Base-by-base conservation (phyloP, 23 red algal species). In the Rhodosorus marinus region DNA sequence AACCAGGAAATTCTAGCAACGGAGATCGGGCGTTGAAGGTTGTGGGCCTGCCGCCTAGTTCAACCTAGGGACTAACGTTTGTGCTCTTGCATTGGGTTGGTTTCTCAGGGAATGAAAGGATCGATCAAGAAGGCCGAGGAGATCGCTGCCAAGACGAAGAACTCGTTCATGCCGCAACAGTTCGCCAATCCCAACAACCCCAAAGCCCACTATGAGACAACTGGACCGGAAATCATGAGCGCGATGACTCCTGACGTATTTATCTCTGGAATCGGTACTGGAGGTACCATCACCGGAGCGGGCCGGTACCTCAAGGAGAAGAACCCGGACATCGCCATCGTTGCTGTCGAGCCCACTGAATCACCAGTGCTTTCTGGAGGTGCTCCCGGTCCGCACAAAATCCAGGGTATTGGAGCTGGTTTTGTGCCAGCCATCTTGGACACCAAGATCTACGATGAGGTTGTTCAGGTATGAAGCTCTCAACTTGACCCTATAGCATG, bases 101-200 rank as follows among this genome's bases (percentile, higher is more conserved):
- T n/a, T n/a, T n/a, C 74, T 5, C 75, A 81, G 47, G 84, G 84
- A 22, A 93, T 93, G 84, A 93, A 93, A 60, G 84, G 75, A 34
- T 67, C 84, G 22, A 76, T 93, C 11, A 26, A 49, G 30, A 93
- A 81, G 65, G 84, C 84, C 4, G 84, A 93, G 65, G 27, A 81
- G 56, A 64, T 93, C 41, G 51, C 64, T 20, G 62, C 51, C 19
- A 31, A 74, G 20, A 74, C 64, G 1, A 54, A 54, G 0, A 24
- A 74, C 31, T 74, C 68, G 5, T 74, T 61, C 29, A 74, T 74
- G 32, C 57, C 64, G 25, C 55, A 74, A 24, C 68, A 74, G 45
- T 71, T 40, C 52, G 1, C 1, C 6, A 66, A 46, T 40, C 11
- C 1, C 26, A 51, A 46, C 9, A 74, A 74, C 31, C 30, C 54